Conservation (phyloP, 2,329 filamentous ascomycete genomes). For the Colletotrichum orbiculare region DNA sequence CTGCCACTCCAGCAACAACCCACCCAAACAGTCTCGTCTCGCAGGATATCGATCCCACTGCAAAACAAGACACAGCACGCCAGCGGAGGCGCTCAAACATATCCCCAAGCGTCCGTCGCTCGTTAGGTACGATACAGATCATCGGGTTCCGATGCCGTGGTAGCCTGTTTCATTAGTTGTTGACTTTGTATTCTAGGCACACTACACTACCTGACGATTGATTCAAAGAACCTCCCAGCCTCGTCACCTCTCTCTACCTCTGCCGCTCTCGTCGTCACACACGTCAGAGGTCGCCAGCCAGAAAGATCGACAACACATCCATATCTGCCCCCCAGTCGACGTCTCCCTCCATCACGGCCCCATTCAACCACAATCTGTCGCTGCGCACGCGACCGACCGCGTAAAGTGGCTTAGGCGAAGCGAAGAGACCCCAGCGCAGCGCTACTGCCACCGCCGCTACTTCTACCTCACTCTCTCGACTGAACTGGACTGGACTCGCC, state of each 20-base stretch:
- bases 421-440: constrained; percentile 35
- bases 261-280: too few relatives aligned
- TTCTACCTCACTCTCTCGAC: background rate
- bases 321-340: background rate
- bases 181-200: too few relatives aligned
- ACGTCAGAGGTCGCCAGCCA: too few relatives aligned
- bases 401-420: constrained; percentile 36
- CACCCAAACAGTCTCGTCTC: too few relatives aligned
- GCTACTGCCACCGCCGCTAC: constrained; percentile 22
- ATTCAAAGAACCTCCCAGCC: too few relatives aligned
- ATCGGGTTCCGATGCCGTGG: constrained; percentile 6
- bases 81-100: constrained; percentile 12
- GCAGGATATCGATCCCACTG: background rate
- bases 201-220: too few relatives aligned
- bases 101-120: constrained; percentile 20
- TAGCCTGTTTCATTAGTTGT: too few relatives aligned
- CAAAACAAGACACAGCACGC: too few relatives aligned
- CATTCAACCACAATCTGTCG: constrained; percentile 22
- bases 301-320: too few relatives aligned
- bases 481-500: constrained; percentile 3
- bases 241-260: too few relatives aligned
- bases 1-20: too few relatives aligned
- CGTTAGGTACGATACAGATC: constrained; percentile 29
- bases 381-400: constrained; percentile 36
- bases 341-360: constrained; percentile 14